A percentile compares a stretch with the other conserved stretches of the same genome.
phyloP scores from a whole-genome alignment of 2,329 filamentous ascomycete genomes.

The Tolypocladium ophioglossoides region DNA sequence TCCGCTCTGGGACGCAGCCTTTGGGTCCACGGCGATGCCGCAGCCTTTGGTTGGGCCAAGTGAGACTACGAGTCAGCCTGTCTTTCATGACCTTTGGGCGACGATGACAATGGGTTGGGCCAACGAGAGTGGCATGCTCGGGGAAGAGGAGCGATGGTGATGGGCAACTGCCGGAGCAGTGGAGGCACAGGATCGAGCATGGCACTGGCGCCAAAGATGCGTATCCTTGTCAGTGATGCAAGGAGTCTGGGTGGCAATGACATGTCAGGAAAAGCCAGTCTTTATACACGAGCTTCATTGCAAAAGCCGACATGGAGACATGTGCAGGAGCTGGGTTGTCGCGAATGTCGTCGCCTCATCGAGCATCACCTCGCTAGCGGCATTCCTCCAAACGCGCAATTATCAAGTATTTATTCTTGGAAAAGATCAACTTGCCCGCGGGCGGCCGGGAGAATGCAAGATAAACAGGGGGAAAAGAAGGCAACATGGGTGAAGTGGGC shows the following conservation, averaged over 20 bases:
- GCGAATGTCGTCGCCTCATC: neutral
- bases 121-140: constrained; percentile 2
- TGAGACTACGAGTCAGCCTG: constrained; percentile 10
- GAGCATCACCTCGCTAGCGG: too few relatives aligned
- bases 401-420: neutral
- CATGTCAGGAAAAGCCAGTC: neutral
- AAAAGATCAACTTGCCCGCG: neutral
- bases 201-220: too few relatives aligned
- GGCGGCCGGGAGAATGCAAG: neutral
- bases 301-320: too few relatives aligned
- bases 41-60: neutral
- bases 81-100: constrained; percentile 35
- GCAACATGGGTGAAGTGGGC: neutral
- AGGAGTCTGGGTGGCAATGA: too few relatives aligned
- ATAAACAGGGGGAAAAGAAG: neutral
- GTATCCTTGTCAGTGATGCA: too few relatives aligned
- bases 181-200: neutral
- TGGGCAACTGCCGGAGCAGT: too few relatives aligned
- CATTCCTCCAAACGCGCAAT: neutral
- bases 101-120: constrained; percentile 38
- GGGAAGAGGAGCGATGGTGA: neutral
- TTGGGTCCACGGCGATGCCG: constrained; percentile 10
- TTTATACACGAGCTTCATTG: neutral
- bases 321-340: neutral
- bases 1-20: constrained; percentile 31